A percentile compares a stretch with the other conserved stretches of the same genome.
phyloP scores from a whole-genome alignment of 2,329 filamentous ascomycete species.

The Fonsecaea monophora region DNA sequence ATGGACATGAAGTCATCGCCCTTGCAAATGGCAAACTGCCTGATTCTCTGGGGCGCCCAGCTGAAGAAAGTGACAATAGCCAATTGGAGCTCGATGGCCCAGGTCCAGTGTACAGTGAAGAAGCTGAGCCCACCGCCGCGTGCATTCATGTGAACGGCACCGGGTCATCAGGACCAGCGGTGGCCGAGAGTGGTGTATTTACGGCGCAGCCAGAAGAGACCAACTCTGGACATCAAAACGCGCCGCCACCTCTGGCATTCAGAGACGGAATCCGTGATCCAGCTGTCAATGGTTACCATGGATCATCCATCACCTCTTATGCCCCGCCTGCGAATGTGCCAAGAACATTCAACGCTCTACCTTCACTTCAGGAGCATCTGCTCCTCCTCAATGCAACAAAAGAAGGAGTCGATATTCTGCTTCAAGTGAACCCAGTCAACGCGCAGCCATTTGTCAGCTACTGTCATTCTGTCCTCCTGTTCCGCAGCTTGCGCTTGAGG shows the following conservation, averaged over 20 bases:
- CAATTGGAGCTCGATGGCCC: neutral
- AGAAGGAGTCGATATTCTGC: conserved; percentile 33
- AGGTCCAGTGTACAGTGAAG: neutral
- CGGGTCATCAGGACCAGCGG: conserved; percentile 7
- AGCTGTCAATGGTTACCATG: conserved; percentile 22
- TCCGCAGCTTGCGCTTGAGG: conserved; percentile 36
- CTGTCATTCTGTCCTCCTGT: conserved; percentile 34
- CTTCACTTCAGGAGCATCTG: conserved; percentile 36
- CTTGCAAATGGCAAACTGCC: neutral
- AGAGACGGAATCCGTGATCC: conserved; percentile 1
- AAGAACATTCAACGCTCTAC: conserved; percentile 25
- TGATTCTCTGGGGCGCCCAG: neutral
- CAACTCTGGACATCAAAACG: neutral
- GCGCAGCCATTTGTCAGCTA: conserved; percentile 34
- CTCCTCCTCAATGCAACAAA: conserved; percentile 35
- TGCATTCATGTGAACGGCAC: conserved; percentile 17
- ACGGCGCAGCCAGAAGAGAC: neutral
- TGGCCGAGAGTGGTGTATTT: conserved; percentile 10
- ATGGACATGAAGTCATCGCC: neutral
- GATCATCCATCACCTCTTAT: conserved; percentile 3
- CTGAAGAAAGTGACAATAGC: neutral
- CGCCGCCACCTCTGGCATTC: neutral
- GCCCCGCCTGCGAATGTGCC: conserved; percentile 9
- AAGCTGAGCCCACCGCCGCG: neutral
- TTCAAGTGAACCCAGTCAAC: conserved; percentile 33